Base-by-base conservation (phyloP, 495 filamentous ascomycete species). In the Amniculicola lignicola region DNA sequence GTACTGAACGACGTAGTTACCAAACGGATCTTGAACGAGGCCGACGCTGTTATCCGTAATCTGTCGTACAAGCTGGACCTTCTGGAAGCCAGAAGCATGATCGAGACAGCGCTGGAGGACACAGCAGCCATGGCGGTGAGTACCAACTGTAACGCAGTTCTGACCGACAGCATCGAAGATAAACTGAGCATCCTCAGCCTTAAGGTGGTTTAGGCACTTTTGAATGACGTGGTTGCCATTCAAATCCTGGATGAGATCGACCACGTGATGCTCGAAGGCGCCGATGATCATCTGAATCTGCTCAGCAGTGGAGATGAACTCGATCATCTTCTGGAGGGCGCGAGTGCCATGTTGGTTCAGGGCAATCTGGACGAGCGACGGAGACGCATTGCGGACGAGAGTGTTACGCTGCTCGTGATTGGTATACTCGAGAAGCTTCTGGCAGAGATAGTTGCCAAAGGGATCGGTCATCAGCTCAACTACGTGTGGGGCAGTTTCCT, bases 221-320 rank as follows among this genome's bases (percentile, higher is more conserved):
- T 98, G 93, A 59, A 98, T 95, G 56, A 98, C 93, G 67, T 98
- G 93, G 59, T 97, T 98, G 66, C 93, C 93, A 67, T 98, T 98
- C 43, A 97, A 73, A 59, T 98, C 93, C 68, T 98, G 89, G 51
- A 98, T 96, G 36, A 98, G 75, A 48, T 89, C 85, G 4, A 96
- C 91, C 23, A 98, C 93, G 51, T 87, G 81, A 53, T 81, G 72
- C 29, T 82, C 74, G 25, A 98, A 77, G 16, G 92, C 86, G 24
- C 82, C 69, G 54, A 94, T 93, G 62, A 98, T 89, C 18, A 84
- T 85, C 51, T 86, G 75, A 38, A 90, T 87, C 72, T 87, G 85
- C 62, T 86, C 82, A 2, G 79, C 75, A 27, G 87, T 90, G 38
- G 86, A 85, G 62, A 98, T 88, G 63, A 87, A 92, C 68, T 98